These are phyloP conservation scores for Cicer cuneatum DNA, from an alignment of 306 rosid genomes.

Conservation along the genomic window DNA sequence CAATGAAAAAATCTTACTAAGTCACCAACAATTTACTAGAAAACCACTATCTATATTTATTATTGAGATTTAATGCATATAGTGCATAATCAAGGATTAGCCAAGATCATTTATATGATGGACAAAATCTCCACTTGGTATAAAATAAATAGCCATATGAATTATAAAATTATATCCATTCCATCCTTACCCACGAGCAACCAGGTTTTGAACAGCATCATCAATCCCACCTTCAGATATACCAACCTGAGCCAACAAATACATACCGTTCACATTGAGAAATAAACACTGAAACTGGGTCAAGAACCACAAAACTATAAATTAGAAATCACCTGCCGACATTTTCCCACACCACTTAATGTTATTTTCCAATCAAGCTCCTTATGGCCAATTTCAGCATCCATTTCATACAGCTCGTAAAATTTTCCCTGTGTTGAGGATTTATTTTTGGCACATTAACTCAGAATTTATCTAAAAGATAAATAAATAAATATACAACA, in stretches of 20 bases:
- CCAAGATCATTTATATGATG: slow-evolving; percentile 18
- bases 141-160: slow-evolving; percentile 2
- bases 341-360: slow-evolving; percentile 94
- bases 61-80: slow-evolving; percentile 20
- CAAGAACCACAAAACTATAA: slow-evolving; percentile 7
- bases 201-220: slow-evolving; percentile 89
- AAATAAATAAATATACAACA: slow-evolving; percentile 1
- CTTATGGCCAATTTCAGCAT: slow-evolving; percentile 97
- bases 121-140: slow-evolving; percentile 34
- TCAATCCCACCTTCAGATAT: slow-evolving; percentile 98
- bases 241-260: slow-evolving; percentile 74
- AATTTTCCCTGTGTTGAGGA: slow-evolving; percentile 77
- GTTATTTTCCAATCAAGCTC: slow-evolving; percentile 99
- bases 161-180: slow-evolving; percentile 29
- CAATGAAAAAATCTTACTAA: slow-evolving; percentile 41
- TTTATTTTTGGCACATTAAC: slow-evolving; percentile 33
- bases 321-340: slow-evolving; percentile 78
- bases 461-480: slow-evolving; percentile 16
- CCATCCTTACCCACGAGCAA: slow-evolving; percentile 89
- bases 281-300: slow-evolving; percentile 28
- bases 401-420: slow-evolving; percentile 93
- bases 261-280: slow-evolving; percentile 32
- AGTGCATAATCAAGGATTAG: not conserved
- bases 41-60: slow-evolving; percentile 22
- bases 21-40: slow-evolving; percentile 18